Conservation (phyloP, 139 green algal genomes). For the Helicosporidium sp. region DNA sequence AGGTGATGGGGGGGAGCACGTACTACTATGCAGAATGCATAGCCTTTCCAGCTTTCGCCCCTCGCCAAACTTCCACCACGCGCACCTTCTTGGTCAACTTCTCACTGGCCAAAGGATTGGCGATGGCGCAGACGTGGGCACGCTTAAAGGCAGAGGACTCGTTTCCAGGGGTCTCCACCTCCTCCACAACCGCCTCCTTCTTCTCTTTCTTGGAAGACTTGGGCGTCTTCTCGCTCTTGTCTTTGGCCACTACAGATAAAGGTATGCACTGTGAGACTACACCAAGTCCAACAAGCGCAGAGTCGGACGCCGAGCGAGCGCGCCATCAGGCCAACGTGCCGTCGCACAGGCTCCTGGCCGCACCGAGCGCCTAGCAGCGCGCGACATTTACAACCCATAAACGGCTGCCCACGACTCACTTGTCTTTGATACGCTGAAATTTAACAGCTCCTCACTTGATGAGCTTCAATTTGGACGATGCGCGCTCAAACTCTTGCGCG, state of each 20-base stretch:
- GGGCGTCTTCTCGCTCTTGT: slow-evolving; percentile 7
- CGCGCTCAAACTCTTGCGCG: too few relatives aligned
- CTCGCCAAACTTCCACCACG: too few relatives aligned
- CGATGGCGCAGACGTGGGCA: slow-evolving; percentile 39
- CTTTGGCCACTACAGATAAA: slow-evolving; percentile 3
- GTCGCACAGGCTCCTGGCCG: background rate
- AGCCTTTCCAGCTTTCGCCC: too few relatives aligned
- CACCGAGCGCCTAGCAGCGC: background rate
- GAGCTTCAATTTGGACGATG: slow-evolving; percentile 1
- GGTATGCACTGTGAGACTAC: too few relatives aligned
- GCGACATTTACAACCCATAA: background rate
- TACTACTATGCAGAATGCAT: too few relatives aligned
- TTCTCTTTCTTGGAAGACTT: slow-evolving; percentile 25
- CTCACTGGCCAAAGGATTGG: slow-evolving; percentile 74
- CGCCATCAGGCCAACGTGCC: too few relatives aligned
- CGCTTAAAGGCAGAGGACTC: background rate
- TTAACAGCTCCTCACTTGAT: background rate
- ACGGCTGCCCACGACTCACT: background rate
- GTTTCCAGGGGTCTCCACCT: background rate
- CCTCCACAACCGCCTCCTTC: slow-evolving; percentile 2
- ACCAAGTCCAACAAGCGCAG: too few relatives aligned
- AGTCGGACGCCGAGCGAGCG: too few relatives aligned
- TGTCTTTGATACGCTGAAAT: background rate
- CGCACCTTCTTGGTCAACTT: slow-evolving; percentile 76
- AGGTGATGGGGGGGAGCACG: background rate